Evolutionary conservation across 73 alveolate species (phyloP), one percentile per base, ranked within the genome.

Genomic region (Paramecium octaurelia): DNA sequence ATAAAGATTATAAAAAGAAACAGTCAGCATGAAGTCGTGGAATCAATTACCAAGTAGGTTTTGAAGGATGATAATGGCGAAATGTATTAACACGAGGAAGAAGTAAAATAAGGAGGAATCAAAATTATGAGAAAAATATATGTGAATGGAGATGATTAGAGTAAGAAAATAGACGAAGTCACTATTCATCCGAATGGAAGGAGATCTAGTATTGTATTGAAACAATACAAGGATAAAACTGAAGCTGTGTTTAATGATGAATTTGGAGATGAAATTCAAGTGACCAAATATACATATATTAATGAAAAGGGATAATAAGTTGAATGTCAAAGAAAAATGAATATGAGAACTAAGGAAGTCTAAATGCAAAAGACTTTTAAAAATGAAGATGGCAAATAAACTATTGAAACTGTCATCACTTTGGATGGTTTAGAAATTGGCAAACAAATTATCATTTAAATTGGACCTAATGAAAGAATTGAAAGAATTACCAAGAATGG

Each of bases 31-130:
- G 50, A 80, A 42, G 12, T 80, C 3, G 46, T 80, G 16, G 43
- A 40, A 44, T 24, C 46, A 5, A 80, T 48, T 43, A 46, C 73
- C 1, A 80, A 80, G 23, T 80, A 80, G 23, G 91, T 80, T 2
- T 80, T 80, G 23, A 80, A 80, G 21, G 91, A 80, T 80, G 91
- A 80, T 23, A 18, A 40, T 43, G 91, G 91, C 1, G 70, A 80
- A 20, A 42, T 80, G 73, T 80, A 44, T 48, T 48, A 80, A 7
- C 73, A 80, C 14, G 91, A 80, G 18, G 91, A 80, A 42, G 91
- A 80, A 48, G 31, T 43, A 24, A 80, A 80, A 80, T 40, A 80
- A 27, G 91, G 57, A 16, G 91, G 91, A 44, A 1, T 20, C 12
- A 80, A 80, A 24, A 46, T 80, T 20, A 48, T 46, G 43, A 80